Evolutionary conservation across 2,329 filamentous ascomycete species (phyloP).

Genomic region (Cladosporium velox): DNA sequence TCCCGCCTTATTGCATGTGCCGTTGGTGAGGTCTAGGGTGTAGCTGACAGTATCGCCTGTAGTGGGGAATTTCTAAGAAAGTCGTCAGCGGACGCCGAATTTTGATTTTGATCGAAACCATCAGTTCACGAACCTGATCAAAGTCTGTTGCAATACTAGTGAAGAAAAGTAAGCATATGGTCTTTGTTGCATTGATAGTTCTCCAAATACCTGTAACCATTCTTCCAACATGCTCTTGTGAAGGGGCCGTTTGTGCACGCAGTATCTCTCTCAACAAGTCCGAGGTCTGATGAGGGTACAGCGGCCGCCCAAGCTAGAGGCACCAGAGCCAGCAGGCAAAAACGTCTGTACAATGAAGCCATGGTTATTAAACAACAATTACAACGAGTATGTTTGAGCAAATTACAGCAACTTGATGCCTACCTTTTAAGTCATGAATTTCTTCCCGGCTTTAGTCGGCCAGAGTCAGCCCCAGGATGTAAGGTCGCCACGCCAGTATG

Average conservation of each 20-base stretch:
- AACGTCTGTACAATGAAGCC: not conserved
- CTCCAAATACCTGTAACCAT: constrained; percentile 41
- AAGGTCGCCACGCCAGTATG: not conserved
- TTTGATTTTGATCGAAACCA: not conserved
- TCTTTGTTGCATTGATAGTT: constrained; percentile 23
- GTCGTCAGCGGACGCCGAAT: not conserved
- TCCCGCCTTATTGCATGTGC: constrained; percentile 50
- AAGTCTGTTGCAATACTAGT: constrained; percentile 43
- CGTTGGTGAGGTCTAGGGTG: constrained; percentile 36
- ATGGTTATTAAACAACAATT: not conserved
- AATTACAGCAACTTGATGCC: not conserved
- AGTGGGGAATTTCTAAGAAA: constrained; percentile 36
- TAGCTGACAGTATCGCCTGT: constrained; percentile 40
- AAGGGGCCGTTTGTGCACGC: constrained; percentile 40
- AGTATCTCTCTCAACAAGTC: constrained; percentile 25
- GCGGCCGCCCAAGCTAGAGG: constrained; percentile 17
- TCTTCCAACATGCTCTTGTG: constrained; percentile 42
- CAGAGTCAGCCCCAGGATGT: not conserved
- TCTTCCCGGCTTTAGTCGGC: not conserved
- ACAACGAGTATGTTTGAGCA: not conserved
- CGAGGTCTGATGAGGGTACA: constrained; percentile 1
- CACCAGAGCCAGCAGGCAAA: constrained; percentile 18
- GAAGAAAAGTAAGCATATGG: not conserved
- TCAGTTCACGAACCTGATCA: constrained; percentile 29
- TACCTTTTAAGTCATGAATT: not conserved